phyloP scores from a whole-genome alignment of 495 filamentous ascomycete genomes.

The Tetracladium setigerum region DNA sequence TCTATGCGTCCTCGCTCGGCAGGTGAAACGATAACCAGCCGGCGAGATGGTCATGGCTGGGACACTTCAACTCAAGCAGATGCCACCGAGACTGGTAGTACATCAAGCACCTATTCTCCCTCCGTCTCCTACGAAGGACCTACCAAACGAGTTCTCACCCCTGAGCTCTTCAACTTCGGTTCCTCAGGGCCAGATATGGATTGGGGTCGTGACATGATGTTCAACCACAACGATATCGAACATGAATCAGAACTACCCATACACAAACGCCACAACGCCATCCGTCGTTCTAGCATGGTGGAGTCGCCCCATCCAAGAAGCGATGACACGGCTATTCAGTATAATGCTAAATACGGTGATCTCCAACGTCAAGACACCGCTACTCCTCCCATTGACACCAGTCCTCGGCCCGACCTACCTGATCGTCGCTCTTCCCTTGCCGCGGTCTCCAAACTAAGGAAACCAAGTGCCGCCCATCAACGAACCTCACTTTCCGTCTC shows the following conservation, averaged over 20 bases:
- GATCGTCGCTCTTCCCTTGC: conserved; percentile 18
- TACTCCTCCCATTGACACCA: conserved; percentile 1
- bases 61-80: conserved; percentile 20
- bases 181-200: background rate
- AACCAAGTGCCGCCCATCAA: background rate
- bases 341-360: background rate
- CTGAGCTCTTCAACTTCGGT: conserved; percentile 17
- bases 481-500: background rate
- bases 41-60: conserved; percentile 24
- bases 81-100: conserved; percentile 10
- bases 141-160: conserved; percentile 4
- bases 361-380: background rate
- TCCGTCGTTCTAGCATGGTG: conserved; percentile 11
- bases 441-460: conserved; percentile 11
- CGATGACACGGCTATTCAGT: conserved; percentile 6
- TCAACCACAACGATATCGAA: conserved; percentile 3
- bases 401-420: conserved; percentile 6
- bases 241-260: conserved; percentile 7
- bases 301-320: conserved; percentile 4
- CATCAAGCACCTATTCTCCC: conserved; percentile 1
- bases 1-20: conserved; percentile 19
- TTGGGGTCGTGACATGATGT: conserved; percentile 21
- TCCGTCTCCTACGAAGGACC: background rate
- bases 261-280: conserved; percentile 4
- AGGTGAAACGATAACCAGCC: conserved; percentile 21